Evolutionary conservation across 2,329 filamentous ascomycete genomes (phyloP).

Genomic region (Beauveria sp.): DNA sequence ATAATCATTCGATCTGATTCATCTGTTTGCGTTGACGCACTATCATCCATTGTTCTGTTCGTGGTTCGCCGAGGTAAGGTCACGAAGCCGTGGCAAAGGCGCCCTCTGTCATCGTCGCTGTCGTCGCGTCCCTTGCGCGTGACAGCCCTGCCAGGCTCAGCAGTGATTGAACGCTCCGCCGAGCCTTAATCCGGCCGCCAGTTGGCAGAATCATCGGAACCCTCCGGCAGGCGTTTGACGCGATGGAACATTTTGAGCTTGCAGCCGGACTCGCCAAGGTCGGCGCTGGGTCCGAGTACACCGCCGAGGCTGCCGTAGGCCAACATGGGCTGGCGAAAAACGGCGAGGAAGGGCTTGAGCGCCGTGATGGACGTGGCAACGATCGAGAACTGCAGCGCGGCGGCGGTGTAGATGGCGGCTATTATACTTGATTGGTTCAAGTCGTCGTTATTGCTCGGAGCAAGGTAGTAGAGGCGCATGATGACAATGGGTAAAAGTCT

Average conservation of each 20-base stretch:
- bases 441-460: neutral
- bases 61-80: neutral
- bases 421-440: constrained; percentile 1
- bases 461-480: constrained; percentile 6
- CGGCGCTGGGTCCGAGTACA: neutral
- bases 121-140: neutral
- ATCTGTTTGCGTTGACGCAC: neutral
- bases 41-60: neutral
- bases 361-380: constrained; percentile 9
- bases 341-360: constrained; percentile 11
- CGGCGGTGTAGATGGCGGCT: constrained; percentile 10
- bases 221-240: neutral
- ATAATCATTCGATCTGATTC: constrained; percentile 4
- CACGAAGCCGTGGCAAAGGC: neutral
- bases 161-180: neutral
- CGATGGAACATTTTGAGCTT: constrained; percentile 10
- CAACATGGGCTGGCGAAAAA: constrained; percentile 1
- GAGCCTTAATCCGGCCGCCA: constrained; percentile 8
- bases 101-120: neutral
- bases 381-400: constrained; percentile 10
- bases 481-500: neutral
- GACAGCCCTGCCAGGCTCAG: neutral
- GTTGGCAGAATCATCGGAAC: constrained; percentile 3
- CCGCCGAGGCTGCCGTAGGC: neutral
- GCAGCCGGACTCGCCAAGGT: neutral